Conservation (phyloP, 2,329 filamentous ascomycete genomes). For the Botrytis elliptica region DNA sequence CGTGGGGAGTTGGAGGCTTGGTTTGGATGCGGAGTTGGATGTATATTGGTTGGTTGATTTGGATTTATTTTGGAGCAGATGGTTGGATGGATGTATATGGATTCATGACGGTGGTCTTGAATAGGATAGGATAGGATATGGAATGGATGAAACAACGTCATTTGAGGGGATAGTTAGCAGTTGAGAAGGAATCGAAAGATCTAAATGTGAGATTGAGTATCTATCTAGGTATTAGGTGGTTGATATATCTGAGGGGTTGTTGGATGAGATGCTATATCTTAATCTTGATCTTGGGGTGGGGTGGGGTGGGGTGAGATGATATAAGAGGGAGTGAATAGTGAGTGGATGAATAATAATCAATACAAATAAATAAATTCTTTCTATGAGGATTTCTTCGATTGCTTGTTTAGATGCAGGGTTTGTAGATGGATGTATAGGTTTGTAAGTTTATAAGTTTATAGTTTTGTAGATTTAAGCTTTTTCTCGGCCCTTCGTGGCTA, state of each 20-base stretch:
- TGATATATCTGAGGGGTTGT: background rate
- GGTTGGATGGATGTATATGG: background rate
- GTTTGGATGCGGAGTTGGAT: background rate
- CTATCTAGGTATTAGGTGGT: background rate
- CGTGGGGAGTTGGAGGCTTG: background rate
- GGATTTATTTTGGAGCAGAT: background rate
- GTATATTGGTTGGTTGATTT: background rate
- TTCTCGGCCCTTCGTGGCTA: too few species aligned
- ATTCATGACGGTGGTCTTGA: background rate
- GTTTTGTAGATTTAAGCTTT: too few species aligned
- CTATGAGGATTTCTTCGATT: too few species aligned
- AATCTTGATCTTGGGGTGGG: background rate
- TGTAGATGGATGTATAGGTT: rapidly evolving
- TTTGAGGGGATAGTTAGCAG: background rate
- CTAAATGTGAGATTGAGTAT: background rate
- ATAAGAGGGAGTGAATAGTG: background rate
- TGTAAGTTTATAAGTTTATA: too few species aligned
- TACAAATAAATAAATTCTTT: too few species aligned
- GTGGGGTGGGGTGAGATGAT: background rate
- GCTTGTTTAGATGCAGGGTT: background rate
- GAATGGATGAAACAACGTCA: background rate
- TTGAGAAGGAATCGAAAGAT: background rate
- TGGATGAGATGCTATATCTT: background rate
- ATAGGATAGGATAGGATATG: background rate
- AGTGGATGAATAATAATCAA: background rate